A percentile compares a stretch with the other conserved stretches of the same genome.
Evolutionary conservation across 129 eudicot species (phyloP).

Genomic region (Flaveria trinervia): DNA sequence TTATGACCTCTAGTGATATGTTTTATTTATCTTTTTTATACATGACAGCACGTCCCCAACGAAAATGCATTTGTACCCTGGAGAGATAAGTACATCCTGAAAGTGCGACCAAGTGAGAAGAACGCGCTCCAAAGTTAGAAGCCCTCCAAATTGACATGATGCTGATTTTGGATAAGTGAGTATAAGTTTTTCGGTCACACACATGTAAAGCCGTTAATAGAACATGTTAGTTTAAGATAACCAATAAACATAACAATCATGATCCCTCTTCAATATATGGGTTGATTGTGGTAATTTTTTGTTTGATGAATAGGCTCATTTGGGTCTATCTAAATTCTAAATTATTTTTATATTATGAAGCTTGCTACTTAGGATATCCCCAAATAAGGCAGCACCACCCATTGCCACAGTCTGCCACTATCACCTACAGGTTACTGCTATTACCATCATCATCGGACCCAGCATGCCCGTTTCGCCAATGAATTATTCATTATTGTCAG

Average conservation of each 20-base stretch:
- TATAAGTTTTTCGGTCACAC: not conserved
- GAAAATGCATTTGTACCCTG: slow-evolving; percentile 35
- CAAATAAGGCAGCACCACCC: not conserved
- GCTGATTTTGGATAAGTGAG: slow-evolving; percentile 10
- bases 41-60: slow-evolving; percentile 31
- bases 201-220: slow-evolving; percentile 2
- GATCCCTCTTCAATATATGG: not conserved
- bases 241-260: not conserved
- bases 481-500: too few relatives aligned
- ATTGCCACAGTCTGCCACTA: not conserved
- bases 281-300: not conserved
- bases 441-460: not conserved
- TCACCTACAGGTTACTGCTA: not conserved
- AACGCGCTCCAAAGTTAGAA: not conserved
- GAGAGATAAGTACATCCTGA: slow-evolving; percentile 20
- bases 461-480: not conserved
- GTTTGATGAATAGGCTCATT: not conserved
- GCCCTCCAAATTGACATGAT: not conserved
- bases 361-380: not conserved
- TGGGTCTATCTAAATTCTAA: not conserved
- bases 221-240: slow-evolving; percentile 9
- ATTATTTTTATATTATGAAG: not conserved
- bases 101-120: slow-evolving; percentile 24
- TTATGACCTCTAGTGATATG: not conserved
- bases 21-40: not conserved